A percentile compares a stretch with the other conserved stretches of the same genome.
Conservation (phyloP, 78 protist species). For the Dictyostelium firmibasis region DNA sequence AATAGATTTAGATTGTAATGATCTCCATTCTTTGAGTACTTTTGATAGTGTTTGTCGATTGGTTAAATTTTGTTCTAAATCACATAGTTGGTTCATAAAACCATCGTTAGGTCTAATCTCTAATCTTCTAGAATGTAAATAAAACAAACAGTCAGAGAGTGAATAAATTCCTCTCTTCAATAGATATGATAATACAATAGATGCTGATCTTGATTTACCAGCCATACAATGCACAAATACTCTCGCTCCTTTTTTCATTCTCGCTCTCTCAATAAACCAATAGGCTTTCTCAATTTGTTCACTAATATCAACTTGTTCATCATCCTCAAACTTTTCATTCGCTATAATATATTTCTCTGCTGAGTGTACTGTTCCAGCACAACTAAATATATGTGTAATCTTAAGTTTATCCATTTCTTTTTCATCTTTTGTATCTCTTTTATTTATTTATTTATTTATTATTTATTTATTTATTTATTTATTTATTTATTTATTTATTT, state of each 20-base stretch:
- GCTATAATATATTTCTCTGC: not conserved
- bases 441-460: not conserved
- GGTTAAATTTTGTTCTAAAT: not conserved
- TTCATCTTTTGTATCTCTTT: constrained; percentile 56
- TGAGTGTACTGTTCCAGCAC: constrained; percentile 29
- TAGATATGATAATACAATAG: constrained; percentile 23
- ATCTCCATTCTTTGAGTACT: not conserved
- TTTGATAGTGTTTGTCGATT: not conserved
- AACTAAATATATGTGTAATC: constrained; percentile 65
- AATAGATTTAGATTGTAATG: not conserved
- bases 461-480: too few species aligned
- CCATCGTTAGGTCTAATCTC: constrained; percentile 43
- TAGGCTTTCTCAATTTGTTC: constrained; percentile 14
- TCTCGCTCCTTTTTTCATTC: not conserved
- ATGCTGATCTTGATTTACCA: constrained; percentile 26
- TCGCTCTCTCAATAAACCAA: constrained; percentile 24
- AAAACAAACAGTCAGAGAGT: not conserved
- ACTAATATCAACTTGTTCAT: constrained; percentile 13
- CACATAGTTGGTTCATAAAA: constrained; percentile 30
- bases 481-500: not conserved
- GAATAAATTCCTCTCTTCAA: not conserved
- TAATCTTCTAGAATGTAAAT: not conserved
- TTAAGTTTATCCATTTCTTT: constrained; percentile 3
- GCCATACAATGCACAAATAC: constrained; percentile 70
- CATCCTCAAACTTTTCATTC: constrained; percentile 25